Evolutionary conservation across 805 yeast species (phyloP).

Genomic region (Yarrowia keelungensis): DNA sequence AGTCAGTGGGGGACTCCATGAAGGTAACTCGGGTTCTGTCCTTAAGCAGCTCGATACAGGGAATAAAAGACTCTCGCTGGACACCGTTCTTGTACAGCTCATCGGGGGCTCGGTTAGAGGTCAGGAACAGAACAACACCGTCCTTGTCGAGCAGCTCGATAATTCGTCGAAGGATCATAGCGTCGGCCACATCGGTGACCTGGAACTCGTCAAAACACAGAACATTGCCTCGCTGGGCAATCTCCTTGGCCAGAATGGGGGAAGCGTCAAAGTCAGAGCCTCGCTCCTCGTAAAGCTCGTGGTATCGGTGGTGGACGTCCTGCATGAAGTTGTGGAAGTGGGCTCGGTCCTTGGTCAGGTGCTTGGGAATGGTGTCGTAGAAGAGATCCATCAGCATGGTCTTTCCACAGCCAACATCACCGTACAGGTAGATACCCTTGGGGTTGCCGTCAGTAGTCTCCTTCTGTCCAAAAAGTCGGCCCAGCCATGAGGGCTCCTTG

Average conservation of each 20-base stretch:
- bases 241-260: slow-evolving; percentile 82
- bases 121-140: slow-evolving; percentile 89
- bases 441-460: slow-evolving; percentile 39
- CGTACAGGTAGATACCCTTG: slow-evolving; percentile 87
- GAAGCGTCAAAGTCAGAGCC: slow-evolving; percentile 81
- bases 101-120: slow-evolving; percentile 94
- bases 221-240: slow-evolving; percentile 76
- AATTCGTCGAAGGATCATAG: slow-evolving; percentile 87
- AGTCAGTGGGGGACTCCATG: slow-evolving; percentile 91
- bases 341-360: slow-evolving; percentile 76
- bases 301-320: slow-evolving; percentile 83
- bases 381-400: slow-evolving; percentile 98
- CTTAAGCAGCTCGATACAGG: slow-evolving; percentile 85
- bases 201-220: slow-evolving; percentile 97
- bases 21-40: slow-evolving; percentile 75
- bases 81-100: slow-evolving; percentile 93
- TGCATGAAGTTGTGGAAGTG: slow-evolving; percentile 99
- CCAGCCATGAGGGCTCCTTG: slow-evolving; percentile 45
- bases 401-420: slow-evolving; percentile 98
- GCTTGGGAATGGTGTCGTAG: slow-evolving; percentile 79
- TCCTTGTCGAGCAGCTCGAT: slow-evolving; percentile 67
- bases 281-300: slow-evolving; percentile 69
- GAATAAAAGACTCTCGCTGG: slow-evolving; percentile 89
- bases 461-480: slow-evolving; percentile 37
- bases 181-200: slow-evolving; percentile 98